phyloP scores from a whole-genome alignment of 148 eudicot genomes.

The Nepenthes mirabilis region DNA sequence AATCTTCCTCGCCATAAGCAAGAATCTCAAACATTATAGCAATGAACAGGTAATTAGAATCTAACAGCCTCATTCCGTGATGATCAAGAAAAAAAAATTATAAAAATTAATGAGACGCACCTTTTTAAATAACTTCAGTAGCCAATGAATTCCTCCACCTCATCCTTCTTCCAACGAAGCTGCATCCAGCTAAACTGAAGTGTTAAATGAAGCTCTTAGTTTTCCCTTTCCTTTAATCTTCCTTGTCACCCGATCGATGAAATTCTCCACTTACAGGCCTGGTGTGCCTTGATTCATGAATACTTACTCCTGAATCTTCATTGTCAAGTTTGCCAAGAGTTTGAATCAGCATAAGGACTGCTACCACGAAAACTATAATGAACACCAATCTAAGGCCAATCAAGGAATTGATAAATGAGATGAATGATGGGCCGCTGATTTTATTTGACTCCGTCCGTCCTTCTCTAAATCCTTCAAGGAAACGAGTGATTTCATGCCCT shows the following conservation, averaged over 20 bases:
- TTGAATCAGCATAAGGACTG: slow-evolving; percentile 40
- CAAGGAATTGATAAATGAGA: slow-evolving; percentile 58
- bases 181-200: no score
- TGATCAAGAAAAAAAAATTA: no score
- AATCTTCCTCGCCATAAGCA: no score
- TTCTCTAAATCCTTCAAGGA: slow-evolving; percentile 76
- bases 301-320: slow-evolving; percentile 4
- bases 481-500: slow-evolving; percentile 56
- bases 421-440: slow-evolving; percentile 54
- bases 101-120: no score
- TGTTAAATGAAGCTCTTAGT: no score
- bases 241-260: slow-evolving; percentile 35
- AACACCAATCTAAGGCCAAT: slow-evolving; percentile 33
- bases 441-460: slow-evolving; percentile 55
- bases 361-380: slow-evolving; percentile 43
- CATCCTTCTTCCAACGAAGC: no score
- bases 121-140: no score
- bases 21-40: no score
- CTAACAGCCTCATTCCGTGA: no score
- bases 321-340: slow-evolving; percentile 39
- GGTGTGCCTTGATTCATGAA: slow-evolving; percentile 6
- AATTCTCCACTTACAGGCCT: slow-evolving; percentile 23
- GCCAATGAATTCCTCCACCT: no score
- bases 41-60: no score
- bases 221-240: slow-evolving; percentile 28